These are phyloP conservation scores for Gracilaria gracilis DNA, from an alignment of 23 red algal genomes.

Conservation along the genomic window DNA sequence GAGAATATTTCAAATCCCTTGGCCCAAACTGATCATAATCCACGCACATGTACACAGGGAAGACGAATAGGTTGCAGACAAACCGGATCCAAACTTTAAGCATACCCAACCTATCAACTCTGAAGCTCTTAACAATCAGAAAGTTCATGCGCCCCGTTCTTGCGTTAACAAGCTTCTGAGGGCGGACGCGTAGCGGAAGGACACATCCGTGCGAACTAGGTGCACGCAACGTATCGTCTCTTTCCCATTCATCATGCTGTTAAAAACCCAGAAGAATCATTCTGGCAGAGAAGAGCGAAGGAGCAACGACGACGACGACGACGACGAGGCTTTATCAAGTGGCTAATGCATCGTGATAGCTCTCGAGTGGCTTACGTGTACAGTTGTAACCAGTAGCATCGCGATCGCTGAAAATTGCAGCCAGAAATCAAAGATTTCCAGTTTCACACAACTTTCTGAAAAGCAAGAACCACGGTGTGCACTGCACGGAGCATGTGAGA, in stretches of 20 bases:
- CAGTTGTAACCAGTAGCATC: too few species aligned
- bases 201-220: slow-evolving; percentile 22
- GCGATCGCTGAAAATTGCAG: too few species aligned
- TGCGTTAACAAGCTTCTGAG: slow-evolving; percentile 65
- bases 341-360: too few species aligned
- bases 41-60: too few species aligned
- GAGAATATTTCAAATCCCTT: too few species aligned
- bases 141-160: slow-evolving; percentile 66
- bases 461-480: too few species aligned
- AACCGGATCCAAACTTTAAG: background rate
- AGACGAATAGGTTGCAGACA: too few species aligned
- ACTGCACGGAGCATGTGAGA: too few species aligned
- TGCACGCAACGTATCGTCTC: background rate
- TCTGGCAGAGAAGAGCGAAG: slow-evolving; percentile 13
- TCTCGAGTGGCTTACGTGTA: too few species aligned
- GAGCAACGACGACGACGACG: background rate
- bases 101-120: background rate
- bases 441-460: too few species aligned
- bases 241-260: slow-evolving; percentile 74
- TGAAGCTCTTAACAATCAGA: slow-evolving; percentile 29
- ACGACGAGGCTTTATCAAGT: background rate
- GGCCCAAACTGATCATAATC: too few species aligned
- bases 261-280: slow-evolving; percentile 80
- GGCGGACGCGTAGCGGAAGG: slow-evolving; percentile 56
- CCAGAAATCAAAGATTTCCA: too few species aligned